Percentiles rank a stretch among this genome's conserved stretches.
phyloP scores from a whole-genome alignment of 2,329 filamentous ascomycete species.

The Ascochyta lentis region DNA sequence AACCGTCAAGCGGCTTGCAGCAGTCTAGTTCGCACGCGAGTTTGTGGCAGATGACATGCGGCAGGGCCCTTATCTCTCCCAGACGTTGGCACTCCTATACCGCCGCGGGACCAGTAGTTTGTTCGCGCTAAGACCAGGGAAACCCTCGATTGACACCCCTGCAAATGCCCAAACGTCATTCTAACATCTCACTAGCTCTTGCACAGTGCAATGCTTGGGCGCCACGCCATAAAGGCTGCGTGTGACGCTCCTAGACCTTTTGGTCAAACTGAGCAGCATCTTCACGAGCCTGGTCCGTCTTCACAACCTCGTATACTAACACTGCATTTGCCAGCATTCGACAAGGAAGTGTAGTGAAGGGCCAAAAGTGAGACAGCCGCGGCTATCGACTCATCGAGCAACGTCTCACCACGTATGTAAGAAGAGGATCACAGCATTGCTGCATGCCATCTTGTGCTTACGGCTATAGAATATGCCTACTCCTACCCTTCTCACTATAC shows the following conservation, averaged over 20 bases:
- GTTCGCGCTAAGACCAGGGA: slow-evolving; percentile 1
- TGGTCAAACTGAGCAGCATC: not conserved
- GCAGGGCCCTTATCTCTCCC: slow-evolving; percentile 12
- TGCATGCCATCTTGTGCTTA: slow-evolving; percentile 7
- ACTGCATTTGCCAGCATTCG: not conserved
- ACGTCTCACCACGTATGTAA: not conserved
- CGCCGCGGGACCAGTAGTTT: slow-evolving; percentile 10
- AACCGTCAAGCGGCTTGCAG: not conserved
- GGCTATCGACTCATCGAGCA: not conserved
- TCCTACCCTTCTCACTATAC: slow-evolving; percentile 40
- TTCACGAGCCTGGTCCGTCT: not conserved
- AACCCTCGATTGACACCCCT: slow-evolving; percentile 12
- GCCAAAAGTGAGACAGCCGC: not conserved
- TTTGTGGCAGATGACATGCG: slow-evolving; percentile 10
- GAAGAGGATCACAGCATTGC: not conserved
- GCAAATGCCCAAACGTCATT: slow-evolving; percentile 16
- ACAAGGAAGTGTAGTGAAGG: not conserved
- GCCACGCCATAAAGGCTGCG: slow-evolving; percentile 14
- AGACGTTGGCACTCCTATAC: slow-evolving; percentile 9
- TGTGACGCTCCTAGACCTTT: slow-evolving; percentile 1
- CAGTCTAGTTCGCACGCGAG: slow-evolving; percentile 3
- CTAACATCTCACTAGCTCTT: slow-evolving; percentile 8
- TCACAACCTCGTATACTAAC: not conserved
- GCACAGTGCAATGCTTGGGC: slow-evolving; percentile 6
- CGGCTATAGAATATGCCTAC: slow-evolving; percentile 12